phyloP scores from a whole-genome alignment of 2,329 filamentous ascomycete species.

The Malbranchea zuffiana region DNA sequence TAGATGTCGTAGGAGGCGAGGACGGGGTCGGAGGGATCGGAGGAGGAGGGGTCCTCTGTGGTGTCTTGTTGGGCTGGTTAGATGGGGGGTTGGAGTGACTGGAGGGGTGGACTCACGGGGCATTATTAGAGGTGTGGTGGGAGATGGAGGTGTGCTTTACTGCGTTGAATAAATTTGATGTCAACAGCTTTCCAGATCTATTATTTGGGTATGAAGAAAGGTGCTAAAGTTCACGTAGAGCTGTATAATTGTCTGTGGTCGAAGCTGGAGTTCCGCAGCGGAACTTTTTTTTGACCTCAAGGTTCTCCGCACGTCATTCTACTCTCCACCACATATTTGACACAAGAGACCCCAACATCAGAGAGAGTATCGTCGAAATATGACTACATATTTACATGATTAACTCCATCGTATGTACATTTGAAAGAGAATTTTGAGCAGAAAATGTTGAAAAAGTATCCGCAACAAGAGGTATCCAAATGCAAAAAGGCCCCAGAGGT shows the following conservation, averaged over 20 bases:
- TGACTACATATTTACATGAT: too few relatives aligned
- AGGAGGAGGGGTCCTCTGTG: not conserved
- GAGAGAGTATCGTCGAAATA: too few relatives aligned
- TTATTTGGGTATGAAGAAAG: too few relatives aligned
- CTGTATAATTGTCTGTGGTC: not conserved
- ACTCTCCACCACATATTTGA: too few relatives aligned
- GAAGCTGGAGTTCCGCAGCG: not conserved
- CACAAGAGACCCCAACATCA: too few relatives aligned
- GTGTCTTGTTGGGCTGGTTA: constrained; percentile 5
- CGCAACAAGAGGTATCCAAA: constrained; percentile 1
- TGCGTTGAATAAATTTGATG: not conserved
- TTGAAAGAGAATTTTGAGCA: not conserved
- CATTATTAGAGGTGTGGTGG: constrained; percentile 5
- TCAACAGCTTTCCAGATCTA: too few relatives aligned
- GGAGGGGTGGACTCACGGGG: constrained; percentile 3
- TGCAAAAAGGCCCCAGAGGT: too few relatives aligned
- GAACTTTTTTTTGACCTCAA: not conserved
- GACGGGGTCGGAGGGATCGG: constrained; percentile 49
- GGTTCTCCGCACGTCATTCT: not conserved
- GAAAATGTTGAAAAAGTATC: not conserved
- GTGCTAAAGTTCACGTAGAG: not conserved
- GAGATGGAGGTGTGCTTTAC: not conserved
- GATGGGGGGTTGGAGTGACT: not conserved
- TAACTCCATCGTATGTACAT: too few relatives aligned
- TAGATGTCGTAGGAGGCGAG: constrained; percentile 71